Conservation (phyloP, 2,329 filamentous ascomycete species). For the Pleurostoma richardsiae region DNA sequence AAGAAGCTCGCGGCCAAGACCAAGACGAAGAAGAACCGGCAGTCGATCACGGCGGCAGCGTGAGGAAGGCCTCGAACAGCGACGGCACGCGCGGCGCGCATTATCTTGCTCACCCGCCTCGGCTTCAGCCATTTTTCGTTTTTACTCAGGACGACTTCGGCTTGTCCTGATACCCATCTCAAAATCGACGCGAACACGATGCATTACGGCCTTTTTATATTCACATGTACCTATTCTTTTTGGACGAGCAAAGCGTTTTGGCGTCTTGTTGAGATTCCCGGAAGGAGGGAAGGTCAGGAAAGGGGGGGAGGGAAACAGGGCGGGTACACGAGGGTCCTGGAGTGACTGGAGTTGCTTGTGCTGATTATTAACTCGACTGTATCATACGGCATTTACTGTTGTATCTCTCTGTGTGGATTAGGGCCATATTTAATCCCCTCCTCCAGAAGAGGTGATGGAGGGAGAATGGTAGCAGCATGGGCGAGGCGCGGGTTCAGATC, state of each 20-base stretch:
- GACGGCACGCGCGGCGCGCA: neutral
- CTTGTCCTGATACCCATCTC: neutral
- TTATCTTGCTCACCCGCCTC: neutral
- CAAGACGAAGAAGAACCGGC: slow-evolving; percentile 6
- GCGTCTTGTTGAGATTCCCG: too few species aligned
- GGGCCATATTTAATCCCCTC: too few species aligned
- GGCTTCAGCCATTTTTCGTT: neutral
- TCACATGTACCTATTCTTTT: neutral
- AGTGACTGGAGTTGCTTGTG: too few species aligned
- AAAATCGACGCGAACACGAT: neutral
- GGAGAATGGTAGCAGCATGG: too few species aligned
- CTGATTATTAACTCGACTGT: too few species aligned
- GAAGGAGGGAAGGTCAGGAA: too few species aligned
- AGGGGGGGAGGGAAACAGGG: too few species aligned
- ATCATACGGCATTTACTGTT: too few species aligned
- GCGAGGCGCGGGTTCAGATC: too few species aligned
- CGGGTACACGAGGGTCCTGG: too few species aligned
- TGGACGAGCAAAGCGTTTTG: neutral
- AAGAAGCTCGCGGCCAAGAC: slow-evolving; percentile 1
- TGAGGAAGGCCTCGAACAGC: neutral
- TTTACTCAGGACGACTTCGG: neutral
- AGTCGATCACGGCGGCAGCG: slow-evolving; percentile 1
- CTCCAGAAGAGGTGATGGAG: too few species aligned
- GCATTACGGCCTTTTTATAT: neutral
- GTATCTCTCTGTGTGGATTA: too few species aligned